Percentiles rank a stretch among this genome's conserved stretches.
These are phyloP conservation scores for Penicillium capsulatum DNA, from an alignment of 2,329 filamentous ascomycete species.

Conservation along the genomic window DNA sequence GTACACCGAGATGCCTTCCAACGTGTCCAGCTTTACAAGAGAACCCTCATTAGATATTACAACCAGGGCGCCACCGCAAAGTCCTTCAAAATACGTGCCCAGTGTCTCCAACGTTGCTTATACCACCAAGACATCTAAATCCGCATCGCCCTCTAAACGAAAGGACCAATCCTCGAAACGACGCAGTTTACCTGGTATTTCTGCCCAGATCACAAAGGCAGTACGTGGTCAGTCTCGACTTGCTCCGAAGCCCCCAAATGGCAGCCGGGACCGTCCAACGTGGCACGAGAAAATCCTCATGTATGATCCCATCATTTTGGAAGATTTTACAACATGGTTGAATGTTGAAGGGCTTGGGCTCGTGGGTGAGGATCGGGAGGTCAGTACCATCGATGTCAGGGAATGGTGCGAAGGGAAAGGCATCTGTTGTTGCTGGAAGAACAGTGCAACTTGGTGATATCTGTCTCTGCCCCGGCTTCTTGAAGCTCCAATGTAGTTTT, in stretches of 20 bases:
- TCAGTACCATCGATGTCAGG: slow-evolving; percentile 65
- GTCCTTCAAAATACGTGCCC: slow-evolving; percentile 13
- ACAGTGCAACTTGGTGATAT: slow-evolving; percentile 26
- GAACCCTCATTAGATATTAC: slow-evolving; percentile 12
- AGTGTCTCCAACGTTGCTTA: slow-evolving; percentile 10
- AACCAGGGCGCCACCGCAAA: slow-evolving; percentile 7
- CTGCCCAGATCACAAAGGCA: slow-evolving; percentile 46
- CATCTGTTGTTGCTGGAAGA: slow-evolving; percentile 72
- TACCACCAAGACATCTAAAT: neutral
- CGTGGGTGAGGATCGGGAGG: slow-evolving; percentile 62
- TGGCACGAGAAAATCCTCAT: slow-evolving; percentile 94
- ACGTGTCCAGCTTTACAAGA: slow-evolving; percentile 1
- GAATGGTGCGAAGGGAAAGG: slow-evolving; percentile 86
- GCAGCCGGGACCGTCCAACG: slow-evolving; percentile 48
- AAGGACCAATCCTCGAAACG: neutral
- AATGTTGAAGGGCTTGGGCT: slow-evolving; percentile 65
- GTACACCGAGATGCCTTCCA: slow-evolving; percentile 10
- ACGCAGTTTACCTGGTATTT: slow-evolving; percentile 38
- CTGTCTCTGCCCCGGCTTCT: too few species aligned
- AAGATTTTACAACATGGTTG: slow-evolving; percentile 79
- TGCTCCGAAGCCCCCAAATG: slow-evolving; percentile 23
- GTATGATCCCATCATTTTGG: slow-evolving; percentile 84
- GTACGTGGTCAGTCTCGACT: slow-evolving; percentile 43
- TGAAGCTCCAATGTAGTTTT: too few species aligned
- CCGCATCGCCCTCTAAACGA: neutral